phyloP scores from a whole-genome alignment of 2,329 filamentous ascomycete genomes.

The Scedosporium apiospermum region DNA sequence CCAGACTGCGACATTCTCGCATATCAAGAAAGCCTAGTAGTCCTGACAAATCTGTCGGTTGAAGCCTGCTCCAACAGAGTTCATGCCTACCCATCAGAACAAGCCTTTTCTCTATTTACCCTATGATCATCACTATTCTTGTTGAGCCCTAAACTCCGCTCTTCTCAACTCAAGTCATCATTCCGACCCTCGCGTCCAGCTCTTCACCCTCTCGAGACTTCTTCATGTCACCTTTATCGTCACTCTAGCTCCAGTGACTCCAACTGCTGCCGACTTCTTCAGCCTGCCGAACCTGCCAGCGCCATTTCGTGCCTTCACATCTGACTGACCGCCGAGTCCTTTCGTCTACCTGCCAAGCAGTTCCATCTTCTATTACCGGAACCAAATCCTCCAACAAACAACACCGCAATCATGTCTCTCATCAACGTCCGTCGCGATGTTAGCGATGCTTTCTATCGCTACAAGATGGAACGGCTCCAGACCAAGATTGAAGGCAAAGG shows the following conservation, averaged over 20 bases:
- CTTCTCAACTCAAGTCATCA: constrained; percentile 17
- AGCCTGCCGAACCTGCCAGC: constrained; percentile 6
- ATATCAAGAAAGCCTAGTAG: constrained; percentile 91
- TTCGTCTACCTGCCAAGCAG: neutral
- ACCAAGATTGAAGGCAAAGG: constrained; percentile 99
- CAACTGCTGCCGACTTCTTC: constrained; percentile 2
- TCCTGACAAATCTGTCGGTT: constrained; percentile 86
- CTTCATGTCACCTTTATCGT: constrained; percentile 18
- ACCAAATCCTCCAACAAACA: neutral
- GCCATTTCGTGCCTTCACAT: neutral
- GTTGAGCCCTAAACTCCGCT: constrained; percentile 44
- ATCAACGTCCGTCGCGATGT: constrained; percentile 98
- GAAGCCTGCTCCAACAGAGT: constrained; percentile 43
- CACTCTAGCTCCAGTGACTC: constrained; percentile 7
- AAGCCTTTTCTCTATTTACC: constrained; percentile 38
- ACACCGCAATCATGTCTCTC: constrained; percentile 66
- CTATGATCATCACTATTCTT: constrained; percentile 45
- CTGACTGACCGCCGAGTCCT: constrained; percentile 1
- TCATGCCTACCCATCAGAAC: constrained; percentile 48
- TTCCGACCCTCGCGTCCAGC: constrained; percentile 20
- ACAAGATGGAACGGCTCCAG: constrained; percentile 99
- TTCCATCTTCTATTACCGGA: neutral
- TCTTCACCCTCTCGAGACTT: constrained; percentile 27
- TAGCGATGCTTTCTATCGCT: constrained; percentile 98
- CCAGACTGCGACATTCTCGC: constrained; percentile 96